phyloP scores from a whole-genome alignment of 257 asterid genomes.

The Cruciata laevipes region DNA sequence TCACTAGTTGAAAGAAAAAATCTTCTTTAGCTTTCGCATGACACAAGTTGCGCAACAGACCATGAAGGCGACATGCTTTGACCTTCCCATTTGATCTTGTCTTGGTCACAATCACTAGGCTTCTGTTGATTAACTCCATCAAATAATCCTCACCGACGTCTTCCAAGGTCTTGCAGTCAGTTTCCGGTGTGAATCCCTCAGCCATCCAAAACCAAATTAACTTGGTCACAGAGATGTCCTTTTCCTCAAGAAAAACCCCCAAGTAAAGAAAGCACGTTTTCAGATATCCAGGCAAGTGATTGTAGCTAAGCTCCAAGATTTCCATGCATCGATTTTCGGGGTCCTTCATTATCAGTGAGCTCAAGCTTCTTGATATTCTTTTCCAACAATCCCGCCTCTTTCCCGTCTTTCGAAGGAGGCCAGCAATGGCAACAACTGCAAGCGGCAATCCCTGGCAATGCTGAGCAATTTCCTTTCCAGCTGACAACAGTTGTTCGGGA shows the following conservation, averaged over 20 bases:
- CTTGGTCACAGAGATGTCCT: slow-evolving; percentile 1
- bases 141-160: neutral
- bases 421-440: neutral
- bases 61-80: slow-evolving; percentile 9
- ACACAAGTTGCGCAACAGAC: slow-evolving; percentile 2
- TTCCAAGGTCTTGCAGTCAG: slow-evolving; percentile 1
- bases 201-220: neutral
- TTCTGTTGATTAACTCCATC: slow-evolving; percentile 4
- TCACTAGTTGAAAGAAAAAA: neutral
- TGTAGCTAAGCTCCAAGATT: slow-evolving; percentile 8
- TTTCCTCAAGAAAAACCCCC: neutral
- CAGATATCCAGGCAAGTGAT: neutral
- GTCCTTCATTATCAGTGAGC: neutral
- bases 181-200: neutral
- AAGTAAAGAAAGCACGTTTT: slow-evolving; percentile 4
- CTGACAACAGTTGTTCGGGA: neutral
- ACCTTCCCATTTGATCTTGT: slow-evolving; percentile 2
- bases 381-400: neutral
- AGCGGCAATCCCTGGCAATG: neutral
- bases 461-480: neutral
- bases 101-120: slow-evolving; percentile 1
- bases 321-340: slow-evolving; percentile 9
- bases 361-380: neutral
- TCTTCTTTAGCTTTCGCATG: neutral
- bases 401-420: neutral